phyloP scores from a whole-genome alignment of 2,329 filamentous ascomycete species.

The Xylaria digitata region DNA sequence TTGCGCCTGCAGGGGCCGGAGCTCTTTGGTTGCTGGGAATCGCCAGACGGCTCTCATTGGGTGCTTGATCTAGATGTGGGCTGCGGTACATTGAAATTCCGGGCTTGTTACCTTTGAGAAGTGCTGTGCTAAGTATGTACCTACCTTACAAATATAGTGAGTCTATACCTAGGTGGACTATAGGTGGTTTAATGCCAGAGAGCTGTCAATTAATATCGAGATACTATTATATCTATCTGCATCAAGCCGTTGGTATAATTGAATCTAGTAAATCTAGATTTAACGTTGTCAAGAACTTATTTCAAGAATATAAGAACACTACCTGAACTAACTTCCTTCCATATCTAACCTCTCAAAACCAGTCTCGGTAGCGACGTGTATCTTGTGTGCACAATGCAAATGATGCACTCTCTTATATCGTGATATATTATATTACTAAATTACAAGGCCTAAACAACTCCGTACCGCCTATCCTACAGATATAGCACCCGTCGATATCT shows the following conservation, averaged over 20 bases:
- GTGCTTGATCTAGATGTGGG: conserved; percentile 10
- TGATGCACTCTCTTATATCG: conserved; percentile 5
- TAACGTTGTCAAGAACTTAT: no score
- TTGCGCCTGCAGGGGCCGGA: conserved; percentile 22
- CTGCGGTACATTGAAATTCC: conserved; percentile 19
- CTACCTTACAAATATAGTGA: no score
- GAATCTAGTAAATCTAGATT: no score
- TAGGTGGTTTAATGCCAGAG: no score
- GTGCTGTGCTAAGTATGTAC: no score
- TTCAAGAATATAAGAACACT: no score
- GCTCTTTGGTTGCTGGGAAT: conserved; percentile 9
- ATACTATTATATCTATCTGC: background rate
- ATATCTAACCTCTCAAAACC: no score
- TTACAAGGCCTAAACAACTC: background rate
- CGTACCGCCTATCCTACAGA: conserved; percentile 13
- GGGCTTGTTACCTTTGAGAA: background rate
- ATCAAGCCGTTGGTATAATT: background rate
- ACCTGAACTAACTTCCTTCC: no score
- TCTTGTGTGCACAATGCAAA: background rate
- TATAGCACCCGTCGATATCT: conserved; percentile 2
- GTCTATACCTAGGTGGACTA: no score
- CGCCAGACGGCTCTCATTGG: conserved; percentile 23
- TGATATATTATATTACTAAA: conserved; percentile 7
- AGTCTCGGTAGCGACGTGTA: background rate
- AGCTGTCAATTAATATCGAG: no score